These are phyloP conservation scores for Mollisiaceae sp. DNA, from an alignment of 2,329 filamentous ascomycete species.

Conservation along the genomic window DNA sequence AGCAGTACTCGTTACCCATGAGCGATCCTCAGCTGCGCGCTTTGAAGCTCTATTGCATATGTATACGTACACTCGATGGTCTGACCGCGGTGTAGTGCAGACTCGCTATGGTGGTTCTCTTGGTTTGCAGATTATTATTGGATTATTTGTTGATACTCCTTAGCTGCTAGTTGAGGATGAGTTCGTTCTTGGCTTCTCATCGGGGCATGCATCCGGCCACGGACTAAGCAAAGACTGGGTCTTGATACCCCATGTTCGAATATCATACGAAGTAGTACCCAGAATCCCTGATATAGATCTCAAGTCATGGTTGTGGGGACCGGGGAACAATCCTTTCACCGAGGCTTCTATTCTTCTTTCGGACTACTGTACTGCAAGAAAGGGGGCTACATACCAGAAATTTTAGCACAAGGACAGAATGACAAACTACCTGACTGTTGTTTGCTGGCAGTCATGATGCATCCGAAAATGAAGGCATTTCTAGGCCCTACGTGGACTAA, in stretches of 20 bases:
- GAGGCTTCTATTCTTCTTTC: neutral
- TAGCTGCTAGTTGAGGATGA: neutral
- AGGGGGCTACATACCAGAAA: too few species aligned
- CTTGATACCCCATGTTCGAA: neutral
- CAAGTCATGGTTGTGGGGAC: too few species aligned
- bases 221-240: neutral
- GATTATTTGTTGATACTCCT: neutral
- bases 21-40: conserved; percentile 1
- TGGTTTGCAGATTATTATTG: too few species aligned
- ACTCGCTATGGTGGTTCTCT: neutral
- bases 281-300: neutral
- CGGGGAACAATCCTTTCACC: neutral
- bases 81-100: conserved; percentile 16
- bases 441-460: neutral
- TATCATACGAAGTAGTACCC: too few species aligned
- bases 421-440: neutral
- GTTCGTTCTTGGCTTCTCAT: neutral
- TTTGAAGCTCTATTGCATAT: conserved; percentile 17
- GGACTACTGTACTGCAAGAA: neutral
- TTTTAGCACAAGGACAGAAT: too few species aligned
- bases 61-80: conserved; percentile 24
- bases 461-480: neutral
- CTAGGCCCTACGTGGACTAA: neutral
- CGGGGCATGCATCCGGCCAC: neutral
- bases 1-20: neutral